These are phyloP conservation scores for Torrubiella hemipterigena DNA, from an alignment of 2,329 filamentous ascomycete genomes.

Conservation along the genomic window DNA sequence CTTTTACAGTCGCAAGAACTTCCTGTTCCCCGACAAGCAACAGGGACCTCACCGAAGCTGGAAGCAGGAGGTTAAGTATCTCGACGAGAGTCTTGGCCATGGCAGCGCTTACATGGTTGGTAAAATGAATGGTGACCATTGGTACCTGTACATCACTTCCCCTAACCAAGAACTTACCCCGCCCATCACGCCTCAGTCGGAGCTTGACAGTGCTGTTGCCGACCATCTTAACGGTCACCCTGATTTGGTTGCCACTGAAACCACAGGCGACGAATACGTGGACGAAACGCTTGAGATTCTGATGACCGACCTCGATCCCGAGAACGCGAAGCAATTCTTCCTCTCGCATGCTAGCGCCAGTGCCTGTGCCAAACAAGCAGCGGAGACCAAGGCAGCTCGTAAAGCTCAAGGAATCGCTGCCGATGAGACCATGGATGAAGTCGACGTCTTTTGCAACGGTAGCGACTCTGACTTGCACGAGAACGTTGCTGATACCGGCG, in stretches of 20 bases:
- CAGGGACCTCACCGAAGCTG: conserved; percentile 92
- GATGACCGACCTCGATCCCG: conserved; percentile 59
- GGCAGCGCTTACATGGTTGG: conserved; percentile 99
- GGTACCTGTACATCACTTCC: conserved; percentile 95
- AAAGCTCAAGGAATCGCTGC: conserved; percentile 49
- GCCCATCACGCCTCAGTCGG: conserved; percentile 60
- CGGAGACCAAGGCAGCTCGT: conserved; percentile 52
- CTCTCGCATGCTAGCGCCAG: conserved; percentile 69
- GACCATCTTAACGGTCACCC: conserved; percentile 40
- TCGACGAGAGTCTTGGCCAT: conserved; percentile 82
- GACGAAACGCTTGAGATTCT: conserved; percentile 70
- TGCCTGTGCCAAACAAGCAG: conserved; percentile 68
- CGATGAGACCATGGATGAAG: conserved; percentile 42
- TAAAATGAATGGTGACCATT: conserved; percentile 99
- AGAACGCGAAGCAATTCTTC: conserved; percentile 62
- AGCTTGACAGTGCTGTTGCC: conserved; percentile 24
- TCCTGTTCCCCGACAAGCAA: conserved; percentile 89
- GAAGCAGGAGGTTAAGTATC: conserved; percentile 86
- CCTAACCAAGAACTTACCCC: conserved; percentile 72
- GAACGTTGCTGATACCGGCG: conserved; percentile 32
- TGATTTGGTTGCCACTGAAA: conserved; percentile 23
- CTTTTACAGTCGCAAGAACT: conserved; percentile 99
- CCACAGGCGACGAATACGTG: conserved; percentile 34
- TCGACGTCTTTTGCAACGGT: conserved; percentile 73
- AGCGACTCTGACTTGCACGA: conserved; percentile 38